Evolutionary conservation across 495 filamentous ascomycete species (phyloP).

Genomic region (Penicillium nucicola): DNA sequence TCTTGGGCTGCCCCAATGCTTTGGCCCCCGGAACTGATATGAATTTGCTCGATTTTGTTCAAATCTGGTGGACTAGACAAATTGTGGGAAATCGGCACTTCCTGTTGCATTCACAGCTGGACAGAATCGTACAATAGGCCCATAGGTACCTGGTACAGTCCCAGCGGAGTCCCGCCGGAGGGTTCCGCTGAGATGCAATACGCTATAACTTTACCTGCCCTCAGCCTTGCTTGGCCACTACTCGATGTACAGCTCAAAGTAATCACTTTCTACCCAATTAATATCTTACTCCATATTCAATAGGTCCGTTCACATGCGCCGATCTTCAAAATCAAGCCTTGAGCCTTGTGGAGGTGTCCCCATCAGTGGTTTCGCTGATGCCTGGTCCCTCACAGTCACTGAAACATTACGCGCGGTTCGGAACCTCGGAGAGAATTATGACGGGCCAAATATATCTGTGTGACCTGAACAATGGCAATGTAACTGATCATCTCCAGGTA

Average conservation of each 20-base stretch:
- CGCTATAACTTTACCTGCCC: not conserved
- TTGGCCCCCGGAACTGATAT: constrained; percentile 2
- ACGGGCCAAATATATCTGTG: too few relatives aligned
- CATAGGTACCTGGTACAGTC: not conserved
- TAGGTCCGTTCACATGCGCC: not conserved
- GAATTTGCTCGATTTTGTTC: not conserved
- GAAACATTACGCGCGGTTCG: constrained; percentile 2
- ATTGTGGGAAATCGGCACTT: not conserved
- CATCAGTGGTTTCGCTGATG: constrained; percentile 7
- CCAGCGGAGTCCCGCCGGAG: constrained; percentile 38
- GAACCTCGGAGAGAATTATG: not conserved
- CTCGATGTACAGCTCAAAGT: too few relatives aligned
- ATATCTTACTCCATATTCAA: not conserved
- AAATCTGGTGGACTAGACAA: not conserved
- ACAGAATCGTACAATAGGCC: too few relatives aligned
- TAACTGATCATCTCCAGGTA: too few relatives aligned
- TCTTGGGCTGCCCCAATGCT: not conserved
- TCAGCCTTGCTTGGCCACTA: not conserved
- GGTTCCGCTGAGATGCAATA: constrained; percentile 29
- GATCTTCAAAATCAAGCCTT: constrained; percentile 6
- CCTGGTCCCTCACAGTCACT: not conserved
- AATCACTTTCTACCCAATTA: too few relatives aligned
- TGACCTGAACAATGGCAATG: too few relatives aligned
- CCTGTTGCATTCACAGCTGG: not conserved
- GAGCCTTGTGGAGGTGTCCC: constrained; percentile 2